phyloP scores from a whole-genome alignment of 495 filamentous ascomycete species.

The Penicillium nucicola region DNA sequence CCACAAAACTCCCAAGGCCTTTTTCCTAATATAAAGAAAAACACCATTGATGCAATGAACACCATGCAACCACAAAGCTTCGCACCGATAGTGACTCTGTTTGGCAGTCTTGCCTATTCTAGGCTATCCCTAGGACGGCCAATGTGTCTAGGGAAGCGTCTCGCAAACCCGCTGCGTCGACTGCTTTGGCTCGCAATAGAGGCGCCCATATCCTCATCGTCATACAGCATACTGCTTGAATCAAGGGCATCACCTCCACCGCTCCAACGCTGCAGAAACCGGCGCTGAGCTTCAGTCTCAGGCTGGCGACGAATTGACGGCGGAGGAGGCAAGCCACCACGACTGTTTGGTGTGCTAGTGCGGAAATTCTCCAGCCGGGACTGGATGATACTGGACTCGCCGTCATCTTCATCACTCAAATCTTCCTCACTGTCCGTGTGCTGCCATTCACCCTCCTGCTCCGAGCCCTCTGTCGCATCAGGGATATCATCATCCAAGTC shows the following conservation, averaged over 20 bases:
- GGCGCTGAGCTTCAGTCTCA: constrained; percentile 43
- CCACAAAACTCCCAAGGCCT: not conserved
- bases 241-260: constrained; percentile 42
- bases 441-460: constrained; percentile 46
- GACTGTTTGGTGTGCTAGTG: constrained; percentile 39
- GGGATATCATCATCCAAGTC: constrained; percentile 46
- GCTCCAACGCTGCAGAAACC: constrained; percentile 46
- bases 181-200: constrained; percentile 42
- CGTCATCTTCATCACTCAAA: constrained; percentile 47
- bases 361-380: constrained; percentile 31
- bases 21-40: not conserved
- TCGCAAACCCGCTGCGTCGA: constrained; percentile 33
- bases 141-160: constrained; percentile 34
- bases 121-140: constrained; percentile 42
- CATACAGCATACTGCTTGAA: constrained; percentile 39
- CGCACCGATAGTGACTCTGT: not conserved
- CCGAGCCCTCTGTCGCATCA: constrained; percentile 32
- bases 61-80: not conserved
- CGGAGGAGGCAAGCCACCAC: constrained; percentile 29
- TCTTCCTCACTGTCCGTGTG: constrained; percentile 85
- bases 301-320: constrained; percentile 18
- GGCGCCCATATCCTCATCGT: constrained; percentile 42
- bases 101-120: constrained; percentile 16
- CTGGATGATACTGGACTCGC: constrained; percentile 25
- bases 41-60: not conserved